Evolutionary conservation across 2,329 filamentous ascomycete genomes (phyloP).

Genomic region (Cercospora sp.): DNA sequence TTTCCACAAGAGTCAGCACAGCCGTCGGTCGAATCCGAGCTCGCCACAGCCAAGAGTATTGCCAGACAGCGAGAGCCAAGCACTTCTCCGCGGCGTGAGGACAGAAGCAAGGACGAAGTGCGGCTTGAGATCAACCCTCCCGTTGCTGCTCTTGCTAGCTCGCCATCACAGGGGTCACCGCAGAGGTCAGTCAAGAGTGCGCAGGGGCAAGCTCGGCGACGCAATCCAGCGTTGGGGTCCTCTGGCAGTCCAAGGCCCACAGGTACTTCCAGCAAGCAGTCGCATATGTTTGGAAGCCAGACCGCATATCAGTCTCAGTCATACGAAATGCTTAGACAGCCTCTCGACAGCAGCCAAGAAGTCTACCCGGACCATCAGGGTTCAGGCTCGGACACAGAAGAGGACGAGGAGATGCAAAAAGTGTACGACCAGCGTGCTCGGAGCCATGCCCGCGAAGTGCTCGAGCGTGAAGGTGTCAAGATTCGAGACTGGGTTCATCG

Average conservation of each 20-base stretch:
- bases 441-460: constrained; percentile 10
- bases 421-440: constrained; percentile 13
- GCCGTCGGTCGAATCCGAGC: background rate
- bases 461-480: constrained; percentile 16
- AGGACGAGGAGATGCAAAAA: constrained; percentile 25
- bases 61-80: background rate
- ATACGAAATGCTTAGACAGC: background rate
- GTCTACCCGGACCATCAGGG: constrained; percentile 13
- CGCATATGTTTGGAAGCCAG: background rate
- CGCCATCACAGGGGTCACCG: background rate
- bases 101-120: constrained; percentile 5
- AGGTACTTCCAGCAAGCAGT: background rate
- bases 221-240: background rate
- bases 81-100: background rate
- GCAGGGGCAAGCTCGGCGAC: background rate
- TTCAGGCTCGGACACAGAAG: constrained; percentile 26
- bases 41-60: background rate
- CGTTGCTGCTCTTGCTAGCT: constrained; percentile 11
- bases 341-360: background rate
- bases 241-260: background rate
- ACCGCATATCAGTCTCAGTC: background rate
- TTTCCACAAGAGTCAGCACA: constrained; percentile 31
- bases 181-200: background rate
- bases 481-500: constrained; percentile 16
- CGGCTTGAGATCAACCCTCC: constrained; percentile 13